Conservation (phyloP, 352 stramenopile genomes). For the Phytophthora niederhauseri region DNA sequence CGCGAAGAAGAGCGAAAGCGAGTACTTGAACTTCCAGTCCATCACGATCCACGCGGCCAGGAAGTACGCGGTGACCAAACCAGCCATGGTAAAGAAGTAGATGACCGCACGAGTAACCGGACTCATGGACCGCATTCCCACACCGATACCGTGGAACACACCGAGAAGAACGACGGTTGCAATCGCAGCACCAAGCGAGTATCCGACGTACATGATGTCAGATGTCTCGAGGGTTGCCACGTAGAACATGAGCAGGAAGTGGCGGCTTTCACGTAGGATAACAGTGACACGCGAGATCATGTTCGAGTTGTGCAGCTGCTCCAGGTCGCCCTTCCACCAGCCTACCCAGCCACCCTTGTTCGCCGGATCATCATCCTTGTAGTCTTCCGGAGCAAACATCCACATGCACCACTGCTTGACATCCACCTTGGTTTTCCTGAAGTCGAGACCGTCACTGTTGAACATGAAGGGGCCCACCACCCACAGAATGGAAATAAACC, state of each 20-base stretch:
- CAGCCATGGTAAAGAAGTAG: constrained; percentile 48
- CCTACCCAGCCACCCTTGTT: constrained; percentile 78
- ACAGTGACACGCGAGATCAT: constrained; percentile 74
- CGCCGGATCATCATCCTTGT: constrained; percentile 61
- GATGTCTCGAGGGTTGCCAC: constrained; percentile 58
- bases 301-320: constrained; percentile 68
- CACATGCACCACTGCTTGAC: constrained; percentile 62
- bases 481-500: constrained; percentile 80
- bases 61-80: constrained; percentile 51
- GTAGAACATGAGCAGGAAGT: constrained; percentile 83
- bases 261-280: constrained; percentile 70
- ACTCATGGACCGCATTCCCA: constrained; percentile 51
- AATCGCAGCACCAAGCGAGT: constrained; percentile 52
- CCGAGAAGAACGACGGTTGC: constrained; percentile 58
- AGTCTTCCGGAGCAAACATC: constrained; percentile 74
- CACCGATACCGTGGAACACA: constrained; percentile 46
- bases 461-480: constrained; percentile 77
- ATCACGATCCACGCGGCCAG: constrained; percentile 48
- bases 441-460: constrained; percentile 81
- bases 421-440: constrained; percentile 77
- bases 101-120: constrained; percentile 51
- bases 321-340: constrained; percentile 74
- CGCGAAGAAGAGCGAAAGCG: constrained; percentile 66
- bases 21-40: constrained; percentile 45
- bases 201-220: constrained; percentile 56